Evolutionary conservation across 164 flowering plant genomes (phyloP), one percentile per base, ranked within the genome.

Genomic region (Vitis rotundifolia): DNA sequence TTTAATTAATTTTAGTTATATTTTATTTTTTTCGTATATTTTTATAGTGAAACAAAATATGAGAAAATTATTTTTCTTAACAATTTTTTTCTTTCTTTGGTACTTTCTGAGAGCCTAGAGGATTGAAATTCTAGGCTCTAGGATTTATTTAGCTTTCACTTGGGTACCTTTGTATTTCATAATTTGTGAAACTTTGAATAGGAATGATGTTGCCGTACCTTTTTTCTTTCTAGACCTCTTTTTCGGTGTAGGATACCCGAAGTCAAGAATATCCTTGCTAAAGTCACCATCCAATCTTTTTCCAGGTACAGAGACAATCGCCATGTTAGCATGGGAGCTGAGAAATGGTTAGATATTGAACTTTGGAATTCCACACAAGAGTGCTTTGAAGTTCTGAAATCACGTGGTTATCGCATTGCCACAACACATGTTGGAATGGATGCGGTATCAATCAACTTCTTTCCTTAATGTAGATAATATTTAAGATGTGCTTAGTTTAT

Each of bases 271-370:
- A 26, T 48, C 13, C 52, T n/a, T 18, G 48, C 16, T 63, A 22
- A 50, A 18, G 31, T 65, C 31, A 22, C 13, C 9, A 2, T 10
- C 14, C 16, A 18, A 51, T 18, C 18, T 50, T 54, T 5, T 63
- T 77, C 48, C 81, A 92, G 99, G 79, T 95, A 89, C 73, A 88
- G 83, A 77, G 93, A 93, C 44, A 90, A 91, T 72, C 93, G 98
- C 52, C 92, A 91, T 88, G 97, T 95, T 52, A 91, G 99, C 80
- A 91, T 91, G 96, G 98, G 98, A 50, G 96, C 99, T 0, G 99
- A 95, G 85, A 95, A 95, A 80, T 92, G 99, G 99, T 69, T 95
- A 82, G 99, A 95, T 69, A 89, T 95, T 79, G 99, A 92, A 78
- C 78, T 91, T 44, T 95, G 99, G 99, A 66, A 81, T 71, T 81